A percentile compares a stretch with the other conserved stretches of the same genome.
phyloP scores from a whole-genome alignment of 352 stramenopile species.

The Phytophthora agathidicida region DNA sequence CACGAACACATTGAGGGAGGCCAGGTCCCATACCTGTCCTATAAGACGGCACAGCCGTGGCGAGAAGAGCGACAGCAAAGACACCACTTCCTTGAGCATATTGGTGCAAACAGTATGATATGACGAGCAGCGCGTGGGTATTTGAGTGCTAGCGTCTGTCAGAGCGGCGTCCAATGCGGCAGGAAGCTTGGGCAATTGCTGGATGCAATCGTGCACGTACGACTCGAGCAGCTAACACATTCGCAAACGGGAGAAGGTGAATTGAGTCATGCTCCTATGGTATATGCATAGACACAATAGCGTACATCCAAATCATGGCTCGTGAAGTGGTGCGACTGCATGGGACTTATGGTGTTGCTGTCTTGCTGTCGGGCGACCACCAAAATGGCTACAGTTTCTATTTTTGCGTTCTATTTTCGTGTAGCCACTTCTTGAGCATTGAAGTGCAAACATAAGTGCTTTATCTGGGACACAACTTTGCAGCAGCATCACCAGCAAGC shows the following conservation, averaged over 20 bases:
- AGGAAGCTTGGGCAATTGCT: conserved; percentile 51
- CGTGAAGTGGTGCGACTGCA: conserved; percentile 50
- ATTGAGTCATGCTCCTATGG: neutral
- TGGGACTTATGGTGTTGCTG: neutral
- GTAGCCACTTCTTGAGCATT: conserved; percentile 26
- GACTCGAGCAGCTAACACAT: conserved; percentile 65
- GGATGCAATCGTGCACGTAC: conserved; percentile 59
- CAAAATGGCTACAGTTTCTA: conserved; percentile 29
- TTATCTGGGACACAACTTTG: conserved; percentile 1
- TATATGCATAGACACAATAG: neutral
- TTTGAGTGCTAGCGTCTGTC: conserved; percentile 21
- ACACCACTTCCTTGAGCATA: conserved; percentile 60
- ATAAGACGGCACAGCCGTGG: conserved; percentile 53
- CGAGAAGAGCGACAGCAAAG: conserved; percentile 49
- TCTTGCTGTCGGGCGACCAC: neutral
- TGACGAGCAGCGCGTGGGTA: conserved; percentile 45
- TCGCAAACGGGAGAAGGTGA: neutral
- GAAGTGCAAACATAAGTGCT: conserved; percentile 17
- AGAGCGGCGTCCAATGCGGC: conserved; percentile 9
- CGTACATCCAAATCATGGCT: conserved; percentile 54
- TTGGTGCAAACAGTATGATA: conserved; percentile 58
- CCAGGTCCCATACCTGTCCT: conserved; percentile 68
- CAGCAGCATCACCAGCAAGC: neutral
- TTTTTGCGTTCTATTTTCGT: conserved; percentile 32
- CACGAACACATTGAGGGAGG: conserved; percentile 69